These are phyloP conservation scores for Cordyceps fumosorosea DNA, from an alignment of 2,329 filamentous ascomycete genomes.

Conservation along the genomic window DNA sequence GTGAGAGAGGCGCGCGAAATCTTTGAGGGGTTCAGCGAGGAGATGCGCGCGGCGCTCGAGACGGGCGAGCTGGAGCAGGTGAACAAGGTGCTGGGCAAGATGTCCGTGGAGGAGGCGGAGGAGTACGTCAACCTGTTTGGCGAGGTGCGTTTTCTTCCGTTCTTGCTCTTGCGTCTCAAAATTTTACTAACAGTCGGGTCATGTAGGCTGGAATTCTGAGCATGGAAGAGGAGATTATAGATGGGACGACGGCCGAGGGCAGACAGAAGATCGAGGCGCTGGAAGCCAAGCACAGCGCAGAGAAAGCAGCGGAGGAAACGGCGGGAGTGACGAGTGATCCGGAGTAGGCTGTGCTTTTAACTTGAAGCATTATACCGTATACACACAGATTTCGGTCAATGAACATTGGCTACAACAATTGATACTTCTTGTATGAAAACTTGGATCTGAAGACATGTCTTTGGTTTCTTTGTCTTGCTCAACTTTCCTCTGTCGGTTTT, in stretches of 20 bases:
- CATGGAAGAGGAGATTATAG: constrained; percentile 87
- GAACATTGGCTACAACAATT: neutral
- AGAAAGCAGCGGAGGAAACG: constrained; percentile 19
- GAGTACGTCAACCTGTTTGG: constrained; percentile 74
- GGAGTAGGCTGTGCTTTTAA: constrained; percentile 26
- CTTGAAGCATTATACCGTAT: constrained; percentile 1
- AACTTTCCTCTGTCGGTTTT: neutral
- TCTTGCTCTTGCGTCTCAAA: neutral
- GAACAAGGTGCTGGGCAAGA: constrained; percentile 62
- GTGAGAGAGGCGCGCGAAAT: constrained; percentile 61
- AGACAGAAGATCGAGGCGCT: constrained; percentile 70
- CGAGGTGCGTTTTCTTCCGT: constrained; percentile 39
- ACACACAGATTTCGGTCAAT: neutral
- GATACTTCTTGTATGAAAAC: neutral
- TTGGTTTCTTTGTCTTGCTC: neutral
- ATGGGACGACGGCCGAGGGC: constrained; percentile 86
- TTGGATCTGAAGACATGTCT: neutral
- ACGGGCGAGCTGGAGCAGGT: constrained; percentile 71
- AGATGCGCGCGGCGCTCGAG: constrained; percentile 75
- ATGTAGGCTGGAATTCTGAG: constrained; percentile 74
- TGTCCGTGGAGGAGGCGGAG: constrained; percentile 84
- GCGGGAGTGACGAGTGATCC: constrained; percentile 26
- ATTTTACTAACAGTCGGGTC: neutral
- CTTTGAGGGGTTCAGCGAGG: constrained; percentile 77
- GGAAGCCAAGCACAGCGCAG: constrained; percentile 42